Evolutionary conservation across 73 alveolate species (phyloP), one percentile per base, ranked within the genome.

Genomic region (Blepharisma stoltei): DNA sequence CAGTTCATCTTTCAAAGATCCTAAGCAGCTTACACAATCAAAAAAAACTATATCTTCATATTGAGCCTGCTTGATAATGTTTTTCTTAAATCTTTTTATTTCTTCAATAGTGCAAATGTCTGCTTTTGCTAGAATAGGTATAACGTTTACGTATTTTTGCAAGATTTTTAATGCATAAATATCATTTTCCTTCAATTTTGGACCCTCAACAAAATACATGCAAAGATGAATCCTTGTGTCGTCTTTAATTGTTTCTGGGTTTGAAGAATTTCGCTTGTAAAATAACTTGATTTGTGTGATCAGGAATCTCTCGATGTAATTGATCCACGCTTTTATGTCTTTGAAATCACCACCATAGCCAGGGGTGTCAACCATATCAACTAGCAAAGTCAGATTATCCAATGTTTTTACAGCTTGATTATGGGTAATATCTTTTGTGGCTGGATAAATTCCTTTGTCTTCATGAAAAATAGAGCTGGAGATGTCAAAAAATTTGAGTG

Each of bases 341-440:
- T 43, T 18, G 27, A 37, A 69, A 1, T 32, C 41, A 44, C 41
- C 23, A 7, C 79, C 79, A 44, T 69, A 69, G 71, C 79, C 79
- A 69, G 79, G 79, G 38, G 79, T 69, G 27, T 69, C 79, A 44
- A 69, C 27, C 18, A 69, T 11, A 18, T 38, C 55, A n/a, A 69
- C 45, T 7, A n/a, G 9, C 11, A 69, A 69, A n/a, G 11, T 43
- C 11, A 69, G 23, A 2, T 46, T 46, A 1, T 25, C 79, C 5
- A 14, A 47, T 18, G 38, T 46, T 43, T 53, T 25, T 4, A 9
- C 27, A 0, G 67, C 79, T 69, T 69, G 0, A 38, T 25, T 11
- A 44, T 69, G 67, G 14, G 60, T 43, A 43, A 69, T 69, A 18
- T 46, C 55, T 14, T 4, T 46, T n/a, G 79, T 69, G n/a, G 55